Percentiles rank a stretch among this genome's conserved stretches.
These are phyloP conservation scores for Suillus brevipes DNA, from an alignment of 768 basidiomycete species.

Conservation along the genomic window DNA sequence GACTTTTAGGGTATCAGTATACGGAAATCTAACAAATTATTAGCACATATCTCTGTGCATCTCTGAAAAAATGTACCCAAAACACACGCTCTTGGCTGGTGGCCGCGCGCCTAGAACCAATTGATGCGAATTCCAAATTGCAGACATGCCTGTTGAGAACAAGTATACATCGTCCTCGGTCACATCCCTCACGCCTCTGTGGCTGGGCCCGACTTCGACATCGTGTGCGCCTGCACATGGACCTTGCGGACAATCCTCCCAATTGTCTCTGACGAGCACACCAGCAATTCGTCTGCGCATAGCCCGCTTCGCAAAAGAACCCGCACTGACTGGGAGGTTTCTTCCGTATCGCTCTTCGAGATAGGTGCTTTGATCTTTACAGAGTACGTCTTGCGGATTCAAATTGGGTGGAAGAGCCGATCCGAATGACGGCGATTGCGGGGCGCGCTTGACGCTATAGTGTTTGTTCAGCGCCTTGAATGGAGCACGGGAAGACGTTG, in stretches of 20 bases:
- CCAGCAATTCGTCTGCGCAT: constrained; percentile 90
- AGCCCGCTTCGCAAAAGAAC: constrained; percentile 80
- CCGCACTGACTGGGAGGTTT: constrained; percentile 74
- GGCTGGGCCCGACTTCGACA: constrained; percentile 58
- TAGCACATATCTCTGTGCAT: neutral
- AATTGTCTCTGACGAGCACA: constrained; percentile 64
- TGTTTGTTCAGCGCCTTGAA: constrained; percentile 56
- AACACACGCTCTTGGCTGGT: constrained; percentile 83
- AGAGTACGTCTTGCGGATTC: constrained; percentile 47
- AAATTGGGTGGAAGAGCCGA: constrained; percentile 11
- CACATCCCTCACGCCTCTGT: constrained; percentile 65
- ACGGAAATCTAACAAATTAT: constrained; percentile 70
- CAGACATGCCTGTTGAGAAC: constrained; percentile 87
- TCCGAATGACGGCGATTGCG: constrained; percentile 12
- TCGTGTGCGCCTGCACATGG: constrained; percentile 47
- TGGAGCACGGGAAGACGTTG: constrained; percentile 31
- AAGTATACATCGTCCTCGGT: constrained; percentile 88
- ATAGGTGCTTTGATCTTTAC: constrained; percentile 67
- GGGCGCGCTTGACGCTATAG: constrained; percentile 43
- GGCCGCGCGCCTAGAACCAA: constrained; percentile 53
- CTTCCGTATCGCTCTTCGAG: constrained; percentile 95
- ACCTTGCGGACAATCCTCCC: constrained; percentile 32
- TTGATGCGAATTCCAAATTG: constrained; percentile 91
- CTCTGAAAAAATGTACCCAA: constrained; percentile 62
- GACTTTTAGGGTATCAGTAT: constrained; percentile 92